Evolutionary conservation across 2,329 filamentous ascomycete genomes (phyloP).

Genomic region (Tolypocladium nubicola): DNA sequence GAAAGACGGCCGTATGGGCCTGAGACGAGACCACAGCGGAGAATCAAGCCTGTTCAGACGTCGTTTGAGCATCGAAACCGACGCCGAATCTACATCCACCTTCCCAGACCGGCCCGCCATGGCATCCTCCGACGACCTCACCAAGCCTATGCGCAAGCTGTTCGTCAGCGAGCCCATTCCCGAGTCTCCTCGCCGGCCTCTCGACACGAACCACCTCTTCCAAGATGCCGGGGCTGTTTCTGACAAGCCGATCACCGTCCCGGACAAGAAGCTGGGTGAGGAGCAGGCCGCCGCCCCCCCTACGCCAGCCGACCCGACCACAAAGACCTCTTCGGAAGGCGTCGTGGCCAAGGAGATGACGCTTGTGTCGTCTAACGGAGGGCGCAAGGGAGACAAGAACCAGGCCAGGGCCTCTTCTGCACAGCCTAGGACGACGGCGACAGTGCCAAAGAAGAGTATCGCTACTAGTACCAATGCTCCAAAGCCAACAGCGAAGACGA

Average conservation of each 20-base stretch:
- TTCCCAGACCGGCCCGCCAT: conserved; percentile 24
- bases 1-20: conserved; percentile 47
- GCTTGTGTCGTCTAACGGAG: neutral
- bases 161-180: conserved; percentile 28
- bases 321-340: neutral
- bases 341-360: conserved; percentile 1
- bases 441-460: neutral
- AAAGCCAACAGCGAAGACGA: conserved; percentile 11
- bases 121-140: conserved; percentile 13
- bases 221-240: conserved; percentile 13
- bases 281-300: conserved; percentile 23
- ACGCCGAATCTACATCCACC: conserved; percentile 20
- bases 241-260: conserved; percentile 25
- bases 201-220: neutral
- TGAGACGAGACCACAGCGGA: conserved; percentile 30
- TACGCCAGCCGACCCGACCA: conserved; percentile 16
- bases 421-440: neutral
- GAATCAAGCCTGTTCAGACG: conserved; percentile 27
- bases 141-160: conserved; percentile 9
- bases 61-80: conserved; percentile 24
- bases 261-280: conserved; percentile 28
- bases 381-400: neutral
- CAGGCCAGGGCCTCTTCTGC: neutral
- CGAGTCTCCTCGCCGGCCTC: conserved; percentile 26
- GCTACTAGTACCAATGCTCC: conserved; percentile 2